Evolutionary conservation across 805 yeast genomes (phyloP), one percentile per base, ranked within the genome.

Genomic region (Tetrapisispora taiwanensis): DNA sequence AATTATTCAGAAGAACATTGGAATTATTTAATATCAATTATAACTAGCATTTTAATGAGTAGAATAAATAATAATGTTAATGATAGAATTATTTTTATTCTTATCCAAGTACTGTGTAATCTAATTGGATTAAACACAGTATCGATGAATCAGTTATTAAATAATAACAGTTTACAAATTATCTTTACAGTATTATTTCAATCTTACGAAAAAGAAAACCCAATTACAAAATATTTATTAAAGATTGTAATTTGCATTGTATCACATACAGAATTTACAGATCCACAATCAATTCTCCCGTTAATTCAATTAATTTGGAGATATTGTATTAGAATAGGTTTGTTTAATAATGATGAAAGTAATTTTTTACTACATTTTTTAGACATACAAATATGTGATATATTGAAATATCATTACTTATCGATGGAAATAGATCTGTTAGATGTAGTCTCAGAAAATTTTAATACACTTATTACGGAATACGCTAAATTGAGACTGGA

Each of bases 241-340:
- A 66, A 67, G 42, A 57, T 79, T 14, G 56, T 74, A 15, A 79
- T 79, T 53, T 68, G 66, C 30, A 51, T 71, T 3, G 50, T 79
- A 7, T 49, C 72, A 0, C 59, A 65, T n/a, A 54, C 71, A 4
- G 65, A 75, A 3, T 68, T 73, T 0, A 55, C 65, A 4, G 67
- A 75, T 50, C 53, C 72, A 7, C 44, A 54, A 4, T 53, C 66
- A 18, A 67, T 74, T 3, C 52, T 70, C 47, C 50, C 53, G 17
- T 48, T 78, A 3, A 65, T 70, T 13, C 58, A 58, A 33, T 35
- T 71, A 1, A 76, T 78, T 0, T 47, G 73, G 24, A 56, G 50
- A 12, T 57, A 68, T 14, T 50, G 69, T 3, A 46, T 68, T 2
- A 56, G 53, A 22, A 56, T 73, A n/a, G 58, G 66, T 17, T 53